Percentiles rank a stretch among this genome's conserved stretches.
Evolutionary conservation across 768 basidiomycete species (phyloP).

Genomic region (Hygrophorus pudorinus): DNA sequence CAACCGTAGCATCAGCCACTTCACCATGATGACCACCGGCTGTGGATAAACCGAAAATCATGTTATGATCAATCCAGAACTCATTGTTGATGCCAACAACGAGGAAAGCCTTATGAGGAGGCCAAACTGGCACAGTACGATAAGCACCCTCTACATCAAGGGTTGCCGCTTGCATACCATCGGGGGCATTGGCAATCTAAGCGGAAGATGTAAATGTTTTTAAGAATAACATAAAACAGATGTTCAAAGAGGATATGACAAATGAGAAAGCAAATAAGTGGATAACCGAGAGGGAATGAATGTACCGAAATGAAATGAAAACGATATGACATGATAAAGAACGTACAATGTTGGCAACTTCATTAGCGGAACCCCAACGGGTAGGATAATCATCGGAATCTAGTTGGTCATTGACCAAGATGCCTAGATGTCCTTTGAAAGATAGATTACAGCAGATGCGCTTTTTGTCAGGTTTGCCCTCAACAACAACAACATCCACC

Average conservation of each 20-base stretch:
- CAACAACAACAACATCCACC: not conserved
- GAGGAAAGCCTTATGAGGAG: conserved; percentile 16
- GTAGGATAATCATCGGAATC: conserved; percentile 16
- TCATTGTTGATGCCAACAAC: conserved; percentile 9
- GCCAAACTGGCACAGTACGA: no score
- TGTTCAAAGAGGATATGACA: not conserved
- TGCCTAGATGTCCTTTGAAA: conserved; percentile 6
- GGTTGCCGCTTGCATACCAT: conserved; percentile 18
- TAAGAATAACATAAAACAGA: not conserved
- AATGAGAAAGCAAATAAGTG: not conserved
- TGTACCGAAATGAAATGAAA: not conserved
- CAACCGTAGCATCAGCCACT: conserved; percentile 15
- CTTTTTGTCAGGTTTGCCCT: conserved; percentile 12
- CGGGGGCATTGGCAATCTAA: conserved; percentile 17
- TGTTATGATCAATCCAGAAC: conserved; percentile 20
- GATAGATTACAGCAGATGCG: conserved; percentile 14
- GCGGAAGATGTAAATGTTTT: no score
- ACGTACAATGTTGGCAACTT: conserved; percentile 12
- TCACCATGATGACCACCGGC: conserved; percentile 17
- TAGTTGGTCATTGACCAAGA: conserved; percentile 16
- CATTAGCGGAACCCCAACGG: conserved; percentile 11
- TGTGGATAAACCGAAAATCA: conserved; percentile 16
- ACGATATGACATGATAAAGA: not conserved
- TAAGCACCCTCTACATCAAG: conserved; percentile 22
- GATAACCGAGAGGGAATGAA: conserved; percentile 5